Evolutionary conservation across 148 eudicot genomes (phyloP).

Genomic region (Persicaria tinctoria): DNA sequence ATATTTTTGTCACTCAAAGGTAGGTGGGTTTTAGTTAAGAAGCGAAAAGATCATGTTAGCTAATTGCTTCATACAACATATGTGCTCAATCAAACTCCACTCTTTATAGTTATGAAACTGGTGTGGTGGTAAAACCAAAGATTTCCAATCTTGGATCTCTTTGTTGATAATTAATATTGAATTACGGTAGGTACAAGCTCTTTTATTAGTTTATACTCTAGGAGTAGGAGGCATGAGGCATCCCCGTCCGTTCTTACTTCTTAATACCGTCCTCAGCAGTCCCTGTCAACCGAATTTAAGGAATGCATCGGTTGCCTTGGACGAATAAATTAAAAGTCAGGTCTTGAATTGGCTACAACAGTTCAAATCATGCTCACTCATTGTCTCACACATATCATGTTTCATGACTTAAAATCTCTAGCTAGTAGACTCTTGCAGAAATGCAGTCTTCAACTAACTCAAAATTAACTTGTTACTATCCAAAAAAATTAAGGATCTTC

Average conservation of each 20-base stretch:
- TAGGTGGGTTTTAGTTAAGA: constrained; percentile 29
- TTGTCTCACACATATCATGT: neutral
- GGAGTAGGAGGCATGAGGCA: no score
- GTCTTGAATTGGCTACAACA: no score
- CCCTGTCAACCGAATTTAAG: no score
- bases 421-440: neutral
- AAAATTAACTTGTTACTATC: no score
- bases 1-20: neutral
- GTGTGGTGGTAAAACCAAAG: constrained; percentile 4
- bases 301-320: no score
- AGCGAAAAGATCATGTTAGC: constrained; percentile 32
- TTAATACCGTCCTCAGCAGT: no score
- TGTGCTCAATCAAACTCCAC: neutral
- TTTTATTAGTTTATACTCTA: no score
- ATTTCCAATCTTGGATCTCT: neutral
- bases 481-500: no score
- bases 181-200: no score
- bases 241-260: no score
- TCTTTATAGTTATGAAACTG: neutral
- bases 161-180: no score
- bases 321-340: no score
- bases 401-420: neutral
- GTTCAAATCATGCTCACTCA: neutral
- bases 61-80: neutral
- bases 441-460: neutral